A percentile compares a stretch with the other conserved stretches of the same genome.
These are phyloP conservation scores for Lactuca saligna DNA, from an alignment of 129 eudicot genomes.

Conservation along the genomic window DNA sequence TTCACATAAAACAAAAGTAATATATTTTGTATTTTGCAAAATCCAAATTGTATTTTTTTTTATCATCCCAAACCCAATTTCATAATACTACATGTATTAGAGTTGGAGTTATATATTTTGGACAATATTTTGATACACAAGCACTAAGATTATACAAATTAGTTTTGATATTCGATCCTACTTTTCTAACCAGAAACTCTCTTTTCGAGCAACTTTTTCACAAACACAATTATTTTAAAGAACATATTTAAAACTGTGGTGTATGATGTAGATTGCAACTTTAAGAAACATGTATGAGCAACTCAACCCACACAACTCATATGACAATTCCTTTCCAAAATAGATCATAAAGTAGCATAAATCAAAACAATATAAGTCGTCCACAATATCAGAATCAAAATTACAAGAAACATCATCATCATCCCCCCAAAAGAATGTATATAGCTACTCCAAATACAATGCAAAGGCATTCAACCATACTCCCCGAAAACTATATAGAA, in stretches of 20 bases:
- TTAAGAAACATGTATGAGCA: not conserved
- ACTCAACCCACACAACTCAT: conserved; percentile 13
- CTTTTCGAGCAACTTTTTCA: not conserved
- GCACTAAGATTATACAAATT: too few relatives aligned
- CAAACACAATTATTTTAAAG: not conserved
- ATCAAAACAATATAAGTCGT: conserved; percentile 28
- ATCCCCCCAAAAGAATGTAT: conserved; percentile 39
- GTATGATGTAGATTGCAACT: not conserved
- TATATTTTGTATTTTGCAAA: too few relatives aligned
- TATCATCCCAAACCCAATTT: too few relatives aligned
- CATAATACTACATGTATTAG: too few relatives aligned
- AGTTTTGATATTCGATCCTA: too few relatives aligned
- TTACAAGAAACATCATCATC: conserved; percentile 41
- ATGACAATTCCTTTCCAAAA: not conserved
- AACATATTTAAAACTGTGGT: not conserved
- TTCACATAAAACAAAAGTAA: too few relatives aligned
- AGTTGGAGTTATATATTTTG: too few relatives aligned
- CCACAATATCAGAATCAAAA: conserved; percentile 32
- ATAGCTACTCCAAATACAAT: conserved; percentile 38
- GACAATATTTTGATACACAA: too few relatives aligned
- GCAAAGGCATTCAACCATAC: conserved; percentile 29
- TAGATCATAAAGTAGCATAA: conserved; percentile 4
- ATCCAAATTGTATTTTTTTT: too few relatives aligned
- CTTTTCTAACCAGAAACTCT: too few relatives aligned
- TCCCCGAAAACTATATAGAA: conserved; percentile 19